Percentiles rank a stretch among this genome's conserved stretches.
Evolutionary conservation across 2,329 filamentous ascomycete species (phyloP).

Genomic region (Phaeosphaeriaceae sp.): DNA sequence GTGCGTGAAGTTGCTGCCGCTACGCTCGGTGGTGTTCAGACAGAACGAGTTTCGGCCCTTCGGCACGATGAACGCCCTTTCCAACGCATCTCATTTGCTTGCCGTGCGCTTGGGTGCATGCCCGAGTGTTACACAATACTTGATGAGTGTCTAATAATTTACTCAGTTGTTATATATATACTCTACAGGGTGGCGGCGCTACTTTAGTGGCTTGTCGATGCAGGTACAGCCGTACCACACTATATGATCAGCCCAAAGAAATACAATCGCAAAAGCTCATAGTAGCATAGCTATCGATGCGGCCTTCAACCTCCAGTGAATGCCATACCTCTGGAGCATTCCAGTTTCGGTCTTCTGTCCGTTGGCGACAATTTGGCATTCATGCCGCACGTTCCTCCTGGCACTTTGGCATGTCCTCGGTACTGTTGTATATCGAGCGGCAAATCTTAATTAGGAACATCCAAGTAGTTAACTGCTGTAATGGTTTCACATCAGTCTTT

Average conservation of each 20-base stretch:
- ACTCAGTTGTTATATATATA: not conserved
- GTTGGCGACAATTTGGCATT: constrained; percentile 23
- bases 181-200: not conserved
- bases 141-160: not conserved
- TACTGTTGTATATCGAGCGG: not conserved
- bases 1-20: constrained; percentile 22
- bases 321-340: constrained; percentile 18
- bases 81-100: constrained; percentile 6
- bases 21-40: constrained; percentile 16
- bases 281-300: constrained; percentile 14
- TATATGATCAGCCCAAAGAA: constrained; percentile 3
- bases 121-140: constrained; percentile 4
- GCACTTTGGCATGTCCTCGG: constrained; percentile 14
- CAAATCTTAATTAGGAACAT: constrained; percentile 18
- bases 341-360: constrained; percentile 30
- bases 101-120: constrained; percentile 2
- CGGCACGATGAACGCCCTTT: constrained; percentile 10
- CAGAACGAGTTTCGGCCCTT: constrained; percentile 25
- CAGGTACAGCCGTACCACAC: constrained; percentile 8
- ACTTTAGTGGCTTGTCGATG: not conserved
- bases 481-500: constrained; percentile 39
- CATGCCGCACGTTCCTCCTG: constrained; percentile 34
- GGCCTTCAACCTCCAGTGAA: constrained; percentile 9
- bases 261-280: too few relatives aligned
- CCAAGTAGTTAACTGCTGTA: constrained; percentile 23